Evolutionary conservation across 352 stramenopile species (phyloP).

Genomic region (Peronospora destructor): DNA sequence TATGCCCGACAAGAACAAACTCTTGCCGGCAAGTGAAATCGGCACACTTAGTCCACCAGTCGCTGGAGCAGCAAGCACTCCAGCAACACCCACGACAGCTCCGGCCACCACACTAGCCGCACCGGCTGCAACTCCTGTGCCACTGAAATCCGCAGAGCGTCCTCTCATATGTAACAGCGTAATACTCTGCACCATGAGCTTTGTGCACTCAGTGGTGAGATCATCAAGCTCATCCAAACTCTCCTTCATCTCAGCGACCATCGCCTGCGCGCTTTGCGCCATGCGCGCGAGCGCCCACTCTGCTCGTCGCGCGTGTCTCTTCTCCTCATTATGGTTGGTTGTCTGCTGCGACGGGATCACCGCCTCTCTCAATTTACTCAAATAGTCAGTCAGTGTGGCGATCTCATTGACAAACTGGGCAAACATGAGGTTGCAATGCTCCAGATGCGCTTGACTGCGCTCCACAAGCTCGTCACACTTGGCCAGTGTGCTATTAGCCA

Average conservation of each 20-base stretch:
- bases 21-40: slow-evolving; percentile 79
- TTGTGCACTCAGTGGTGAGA: slow-evolving; percentile 70
- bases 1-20: slow-evolving; percentile 73
- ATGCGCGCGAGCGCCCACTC: slow-evolving; percentile 76
- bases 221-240: slow-evolving; percentile 76
- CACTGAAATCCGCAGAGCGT: slow-evolving; percentile 77
- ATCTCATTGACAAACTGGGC: slow-evolving; percentile 74
- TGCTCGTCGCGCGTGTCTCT: slow-evolving; percentile 55
- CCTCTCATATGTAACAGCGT: slow-evolving; percentile 78
- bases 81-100: slow-evolving; percentile 66
- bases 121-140: slow-evolving; percentile 72
- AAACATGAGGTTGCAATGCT: slow-evolving; percentile 80
- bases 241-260: slow-evolving; percentile 64
- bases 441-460: slow-evolving; percentile 53
- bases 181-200: slow-evolving; percentile 83
- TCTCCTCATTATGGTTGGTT: slow-evolving; percentile 65
- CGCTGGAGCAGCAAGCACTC: slow-evolving; percentile 65
- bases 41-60: slow-evolving; percentile 77
- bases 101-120: slow-evolving; percentile 76
- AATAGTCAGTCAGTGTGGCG: slow-evolving; percentile 67
- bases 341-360: slow-evolving; percentile 45
- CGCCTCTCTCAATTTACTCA: slow-evolving; percentile 63
- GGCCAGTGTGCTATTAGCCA: slow-evolving; percentile 60
- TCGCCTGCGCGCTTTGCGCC: slow-evolving; percentile 55
- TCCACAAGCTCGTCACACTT: slow-evolving; percentile 69